Evolutionary conservation across 495 filamentous ascomycete genomes (phyloP).

Genomic region (Aspergillus cavernicola): DNA sequence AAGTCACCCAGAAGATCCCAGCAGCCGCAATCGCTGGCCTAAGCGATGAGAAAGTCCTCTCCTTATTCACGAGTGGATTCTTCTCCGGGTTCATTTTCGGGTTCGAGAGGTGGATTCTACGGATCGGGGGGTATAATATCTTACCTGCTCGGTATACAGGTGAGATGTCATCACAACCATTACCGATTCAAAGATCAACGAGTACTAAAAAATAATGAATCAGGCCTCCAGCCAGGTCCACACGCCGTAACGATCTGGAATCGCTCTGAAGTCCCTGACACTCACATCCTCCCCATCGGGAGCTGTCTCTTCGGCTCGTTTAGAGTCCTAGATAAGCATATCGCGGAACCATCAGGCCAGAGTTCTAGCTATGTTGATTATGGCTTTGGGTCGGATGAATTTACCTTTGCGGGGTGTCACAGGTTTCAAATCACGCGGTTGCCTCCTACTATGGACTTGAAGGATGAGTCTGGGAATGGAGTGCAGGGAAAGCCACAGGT

Average conservation of each 20-base stretch:
- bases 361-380: slow-evolving; percentile 18
- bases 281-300: slow-evolving; percentile 11
- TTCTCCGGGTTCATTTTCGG: slow-evolving; percentile 20
- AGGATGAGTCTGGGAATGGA: background rate
- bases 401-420: slow-evolving; percentile 19
- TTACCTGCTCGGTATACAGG: slow-evolving; percentile 1
- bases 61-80: slow-evolving; percentile 16
- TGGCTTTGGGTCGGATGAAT: slow-evolving; percentile 21
- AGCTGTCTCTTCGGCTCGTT: slow-evolving; percentile 18
- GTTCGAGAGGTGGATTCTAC: slow-evolving; percentile 13
- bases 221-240: background rate
- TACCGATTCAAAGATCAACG: too few relatives aligned
- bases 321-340: slow-evolving; percentile 16
- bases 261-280: slow-evolving; percentile 4
- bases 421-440: slow-evolving; percentile 18
- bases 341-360: background rate
- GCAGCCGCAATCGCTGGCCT: slow-evolving; percentile 9
- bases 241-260: slow-evolving; percentile 13
- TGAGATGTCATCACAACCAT: too few relatives aligned
- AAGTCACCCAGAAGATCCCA: slow-evolving; percentile 14
- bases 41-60: slow-evolving; percentile 16
- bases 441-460: background rate
- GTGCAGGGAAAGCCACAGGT: slow-evolving; percentile 2
- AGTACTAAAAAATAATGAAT: too few relatives aligned
- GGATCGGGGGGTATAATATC: slow-evolving; percentile 9